Percentiles rank a stretch among this genome's conserved stretches.
Conservation (phyloP, 2,329 filamentous ascomycete species). For the Pseudohalonectria lignicola region DNA sequence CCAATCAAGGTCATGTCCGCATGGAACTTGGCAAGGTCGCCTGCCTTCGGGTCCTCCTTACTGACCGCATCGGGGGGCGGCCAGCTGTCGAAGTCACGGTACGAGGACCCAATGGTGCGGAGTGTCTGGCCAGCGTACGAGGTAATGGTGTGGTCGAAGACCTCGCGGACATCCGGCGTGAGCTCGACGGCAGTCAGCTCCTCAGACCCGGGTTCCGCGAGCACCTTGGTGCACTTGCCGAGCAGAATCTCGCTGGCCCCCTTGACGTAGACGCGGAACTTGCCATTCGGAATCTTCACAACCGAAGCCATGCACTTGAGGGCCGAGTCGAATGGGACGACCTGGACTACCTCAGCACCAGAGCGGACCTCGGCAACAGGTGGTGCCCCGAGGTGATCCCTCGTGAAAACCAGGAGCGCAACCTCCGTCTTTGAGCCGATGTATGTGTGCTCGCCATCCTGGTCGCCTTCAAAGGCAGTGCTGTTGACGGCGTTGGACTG, state of each 20-base stretch:
- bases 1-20: slow-evolving; percentile 55
- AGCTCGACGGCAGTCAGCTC: slow-evolving; percentile 42
- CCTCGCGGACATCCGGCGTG: slow-evolving; percentile 48
- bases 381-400: slow-evolving; percentile 56
- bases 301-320: slow-evolving; percentile 47
- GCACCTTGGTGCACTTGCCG: slow-evolving; percentile 26
- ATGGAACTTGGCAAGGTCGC: slow-evolving; percentile 56
- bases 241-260: slow-evolving; percentile 47
- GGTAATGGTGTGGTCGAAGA: slow-evolving; percentile 12
- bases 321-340: slow-evolving; percentile 42
- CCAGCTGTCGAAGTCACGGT: slow-evolving; percentile 61
- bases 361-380: slow-evolving; percentile 51
- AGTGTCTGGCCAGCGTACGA: slow-evolving; percentile 53
- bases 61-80: slow-evolving; percentile 36
- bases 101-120: slow-evolving; percentile 65
- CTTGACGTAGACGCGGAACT: slow-evolving; percentile 42
- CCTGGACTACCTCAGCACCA: slow-evolving; percentile 31
- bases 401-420: slow-evolving; percentile 59
- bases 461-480: slow-evolving; percentile 66
- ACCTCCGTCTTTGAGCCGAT: slow-evolving; percentile 73
- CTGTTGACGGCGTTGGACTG: slow-evolving; percentile 57
- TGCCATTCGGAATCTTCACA: slow-evolving; percentile 30
- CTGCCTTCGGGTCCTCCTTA: slow-evolving; percentile 44
- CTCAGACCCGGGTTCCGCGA: slow-evolving; percentile 35
- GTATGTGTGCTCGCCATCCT: slow-evolving; percentile 54